phyloP scores from a whole-genome alignment of 768 basidiomycete species.

The Tulasnella sp. region DNA sequence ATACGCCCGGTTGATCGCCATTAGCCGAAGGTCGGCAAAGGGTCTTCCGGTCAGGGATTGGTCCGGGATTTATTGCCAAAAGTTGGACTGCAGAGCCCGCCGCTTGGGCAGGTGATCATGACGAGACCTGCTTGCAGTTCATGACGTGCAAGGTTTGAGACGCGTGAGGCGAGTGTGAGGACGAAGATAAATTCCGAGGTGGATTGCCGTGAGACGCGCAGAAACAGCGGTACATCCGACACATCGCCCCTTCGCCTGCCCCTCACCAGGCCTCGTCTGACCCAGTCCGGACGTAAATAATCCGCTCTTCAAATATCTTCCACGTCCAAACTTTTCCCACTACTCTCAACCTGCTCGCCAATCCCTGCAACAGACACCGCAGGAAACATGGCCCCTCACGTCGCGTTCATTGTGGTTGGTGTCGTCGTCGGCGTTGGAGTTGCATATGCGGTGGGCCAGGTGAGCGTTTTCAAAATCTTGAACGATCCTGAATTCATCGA shows the following conservation, averaged over 20 bases:
- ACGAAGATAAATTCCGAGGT: background rate
- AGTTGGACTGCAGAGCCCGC: too few relatives aligned
- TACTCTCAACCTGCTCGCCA: background rate
- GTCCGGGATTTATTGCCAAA: too few relatives aligned
- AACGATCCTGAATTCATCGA: background rate
- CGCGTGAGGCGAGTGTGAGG: too few relatives aligned
- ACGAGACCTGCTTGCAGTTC: too few relatives aligned
- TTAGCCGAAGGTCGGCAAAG: too few relatives aligned
- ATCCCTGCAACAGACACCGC: background rate
- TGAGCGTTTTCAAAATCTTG: background rate
- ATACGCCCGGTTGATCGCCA: background rate
- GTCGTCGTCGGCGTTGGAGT: constrained; percentile 1
- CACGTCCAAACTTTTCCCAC: background rate
- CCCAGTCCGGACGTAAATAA: background rate
- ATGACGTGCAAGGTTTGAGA: too few relatives aligned
- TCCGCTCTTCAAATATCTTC: background rate
- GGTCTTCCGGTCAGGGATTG: too few relatives aligned
- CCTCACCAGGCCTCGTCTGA: background rate
- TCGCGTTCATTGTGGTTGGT: background rate
- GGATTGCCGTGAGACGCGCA: background rate
- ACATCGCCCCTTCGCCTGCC: background rate
- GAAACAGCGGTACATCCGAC: background rate
- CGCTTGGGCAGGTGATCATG: too few relatives aligned
- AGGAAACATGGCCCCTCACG: background rate
- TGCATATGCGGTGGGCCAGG: background rate